Base-by-base conservation (phyloP, 2,329 filamentous ascomycete species). In the Fusarium goolgardi region DNA sequence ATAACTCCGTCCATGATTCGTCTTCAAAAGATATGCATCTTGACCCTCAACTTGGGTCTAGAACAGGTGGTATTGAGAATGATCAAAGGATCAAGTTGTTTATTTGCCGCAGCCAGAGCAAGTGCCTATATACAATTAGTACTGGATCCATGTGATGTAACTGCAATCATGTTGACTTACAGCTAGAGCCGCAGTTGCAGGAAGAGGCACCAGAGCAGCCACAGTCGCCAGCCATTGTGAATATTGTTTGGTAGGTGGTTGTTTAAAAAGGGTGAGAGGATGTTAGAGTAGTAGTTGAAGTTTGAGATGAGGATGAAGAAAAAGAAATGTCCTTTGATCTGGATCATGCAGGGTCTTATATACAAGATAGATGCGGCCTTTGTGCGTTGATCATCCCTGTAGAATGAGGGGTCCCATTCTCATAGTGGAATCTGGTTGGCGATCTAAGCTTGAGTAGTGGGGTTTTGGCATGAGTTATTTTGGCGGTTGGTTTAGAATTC, bases 121-220 rank as follows among this genome's bases (percentile, higher is more conserved):
- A 68, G 75, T 64, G 76, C 76, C 76, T 78, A 0, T 12, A 11
- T 9, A 16, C 76, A 13, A 53, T 77, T 44, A 76, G 67, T 53
- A 54, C 15, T 70, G 63, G 49, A 11, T 29, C 27, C 27, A 11
- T 29, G 27, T 29, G 27, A 29, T 4, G 27, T 29, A 11, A 11
- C 11, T 11, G 3, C 9, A 10, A 11, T 29, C 27, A 29, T 11
- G 18, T 27, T 27, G 16, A 75, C 77, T 47, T 70, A 79, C 77
- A 79, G 73, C 72, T 73, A 60, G 77, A 73, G 75, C 77, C 77
- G 68, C 77, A 79, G 75, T 74, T 77, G 75, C 77, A 78, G 61
- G 72, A 63, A 63, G 75, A 72, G 61, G 73, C 65, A 69, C 76
- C 75, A 67, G 76, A 77, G 73, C 77, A 79, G 67, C 76, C 77